Evolutionary conservation across 73 alveolate genomes (phyloP).

Genomic region (Paramecium bursaria): DNA sequence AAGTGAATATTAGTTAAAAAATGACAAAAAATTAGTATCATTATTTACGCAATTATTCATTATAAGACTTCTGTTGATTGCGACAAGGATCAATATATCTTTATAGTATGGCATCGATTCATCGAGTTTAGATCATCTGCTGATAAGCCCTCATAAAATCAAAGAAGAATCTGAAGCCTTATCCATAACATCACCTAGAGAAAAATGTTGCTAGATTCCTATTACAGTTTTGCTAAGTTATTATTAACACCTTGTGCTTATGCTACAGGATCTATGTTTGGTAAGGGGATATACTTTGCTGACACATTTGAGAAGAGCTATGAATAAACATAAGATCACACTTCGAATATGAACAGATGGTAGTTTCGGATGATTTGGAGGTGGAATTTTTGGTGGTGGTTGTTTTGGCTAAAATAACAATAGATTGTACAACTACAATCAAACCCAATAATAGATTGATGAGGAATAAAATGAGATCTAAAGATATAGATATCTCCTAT

Average conservation of each 20-base stretch:
- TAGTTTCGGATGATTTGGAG: neutral
- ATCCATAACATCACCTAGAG: no score
- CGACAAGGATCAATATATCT: no score
- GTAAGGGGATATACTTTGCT: constrained; percentile 97
- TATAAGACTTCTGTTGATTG: no score
- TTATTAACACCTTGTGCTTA: constrained; percentile 93
- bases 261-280: constrained; percentile 85
- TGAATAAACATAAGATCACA: neutral
- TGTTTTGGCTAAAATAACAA: neutral
- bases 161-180: no score
- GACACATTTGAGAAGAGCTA: constrained; percentile 71
- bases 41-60: no score
- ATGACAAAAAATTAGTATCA: no score
- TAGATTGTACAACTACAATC: neutral
- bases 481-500: constrained; percentile 64
- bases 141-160: no score
- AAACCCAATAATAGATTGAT: neutral
- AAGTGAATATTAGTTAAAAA: no score
- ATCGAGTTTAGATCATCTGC: no score
- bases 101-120: no score
- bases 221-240: no score
- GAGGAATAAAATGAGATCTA: constrained; percentile 22
- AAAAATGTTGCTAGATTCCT: no score
- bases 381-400: neutral
- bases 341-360: neutral